phyloP scores from a whole-genome alignment of 139 green algal species.

The Chlamydomonas asymmetrica region DNA sequence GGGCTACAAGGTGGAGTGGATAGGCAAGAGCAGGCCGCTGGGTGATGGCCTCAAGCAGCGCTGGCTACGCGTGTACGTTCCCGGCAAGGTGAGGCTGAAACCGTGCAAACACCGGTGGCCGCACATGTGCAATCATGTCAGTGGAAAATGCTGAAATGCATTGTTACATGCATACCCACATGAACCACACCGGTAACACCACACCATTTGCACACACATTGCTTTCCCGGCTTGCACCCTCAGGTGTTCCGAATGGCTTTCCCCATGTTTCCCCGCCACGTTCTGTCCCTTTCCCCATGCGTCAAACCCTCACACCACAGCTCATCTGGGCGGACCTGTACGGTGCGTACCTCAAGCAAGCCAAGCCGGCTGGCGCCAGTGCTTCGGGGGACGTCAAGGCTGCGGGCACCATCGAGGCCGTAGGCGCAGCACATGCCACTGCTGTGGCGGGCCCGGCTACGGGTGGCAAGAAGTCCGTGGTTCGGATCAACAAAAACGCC shows the following conservation, averaged over 20 bases:
- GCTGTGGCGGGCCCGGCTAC: too few species aligned
- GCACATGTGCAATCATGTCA: neutral
- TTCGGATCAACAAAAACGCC: constrained; percentile 31
- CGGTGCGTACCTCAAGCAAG: constrained; percentile 5
- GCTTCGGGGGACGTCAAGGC: too few species aligned
- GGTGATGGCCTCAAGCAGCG: constrained; percentile 22
- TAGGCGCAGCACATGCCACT: too few species aligned
- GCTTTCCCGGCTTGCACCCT: neutral
- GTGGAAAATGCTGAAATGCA: neutral
- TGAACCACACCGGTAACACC: neutral
- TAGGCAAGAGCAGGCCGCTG: constrained; percentile 19
- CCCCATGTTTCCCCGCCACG: neutral
- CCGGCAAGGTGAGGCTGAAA: constrained; percentile 5
- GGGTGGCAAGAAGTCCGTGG: too few species aligned
- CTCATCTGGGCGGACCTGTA: constrained; percentile 35
- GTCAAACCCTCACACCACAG: neutral
- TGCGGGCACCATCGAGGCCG: too few species aligned
- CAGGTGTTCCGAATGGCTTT: neutral
- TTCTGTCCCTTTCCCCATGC: neutral
- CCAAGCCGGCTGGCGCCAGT: too few species aligned
- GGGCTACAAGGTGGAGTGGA: constrained; percentile 26
- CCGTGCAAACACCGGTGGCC: neutral
- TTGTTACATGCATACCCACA: neutral
- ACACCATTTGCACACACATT: neutral
- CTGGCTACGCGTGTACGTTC: constrained; percentile 26